phyloP scores from a whole-genome alignment of 768 basidiomycete species.

The Suillus bovinus region DNA sequence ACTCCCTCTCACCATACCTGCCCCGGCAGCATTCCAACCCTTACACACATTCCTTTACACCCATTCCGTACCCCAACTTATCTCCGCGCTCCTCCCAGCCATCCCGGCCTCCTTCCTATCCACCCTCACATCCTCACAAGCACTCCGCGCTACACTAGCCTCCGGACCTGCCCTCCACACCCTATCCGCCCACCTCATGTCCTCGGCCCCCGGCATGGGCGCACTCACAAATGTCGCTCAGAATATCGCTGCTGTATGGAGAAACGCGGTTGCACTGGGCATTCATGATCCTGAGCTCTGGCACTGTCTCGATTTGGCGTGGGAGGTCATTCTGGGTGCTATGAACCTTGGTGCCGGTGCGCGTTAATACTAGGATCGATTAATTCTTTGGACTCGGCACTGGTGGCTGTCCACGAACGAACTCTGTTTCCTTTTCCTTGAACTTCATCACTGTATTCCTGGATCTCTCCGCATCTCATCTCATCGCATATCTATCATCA shows the following conservation, averaged over 20 bases:
- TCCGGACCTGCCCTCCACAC: constrained; percentile 55
- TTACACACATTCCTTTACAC: constrained; percentile 70
- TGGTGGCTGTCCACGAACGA: constrained; percentile 1
- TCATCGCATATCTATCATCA: constrained; percentile 22
- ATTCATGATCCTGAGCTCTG: constrained; percentile 66
- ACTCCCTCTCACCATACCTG: constrained; percentile 61
- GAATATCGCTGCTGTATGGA: constrained; percentile 67
- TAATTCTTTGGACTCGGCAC: constrained; percentile 6
- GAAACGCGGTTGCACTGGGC: constrained; percentile 70
- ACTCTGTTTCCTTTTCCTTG: not conserved
- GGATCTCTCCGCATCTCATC: constrained; percentile 24
- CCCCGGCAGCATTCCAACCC: constrained; percentile 57
- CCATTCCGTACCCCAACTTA: constrained; percentile 50
- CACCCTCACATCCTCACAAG: constrained; percentile 30
- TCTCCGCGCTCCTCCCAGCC: constrained; percentile 47
- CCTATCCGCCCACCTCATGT: constrained; percentile 53
- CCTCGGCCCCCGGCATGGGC: constrained; percentile 42
- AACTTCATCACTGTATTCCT: constrained; percentile 13
- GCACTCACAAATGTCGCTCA: constrained; percentile 50
- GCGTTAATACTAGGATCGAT: constrained; percentile 18
- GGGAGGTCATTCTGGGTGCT: constrained; percentile 66
- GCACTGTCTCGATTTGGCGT: constrained; percentile 65
- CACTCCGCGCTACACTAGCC: constrained; percentile 41
- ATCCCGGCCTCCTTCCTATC: constrained; percentile 30
- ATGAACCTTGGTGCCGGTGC: constrained; percentile 51